A percentile compares a stretch with the other conserved stretches of the same genome.
Evolutionary conservation across 305 asterid species (phyloP).

Genomic region (Solanum aculeatissimum): DNA sequence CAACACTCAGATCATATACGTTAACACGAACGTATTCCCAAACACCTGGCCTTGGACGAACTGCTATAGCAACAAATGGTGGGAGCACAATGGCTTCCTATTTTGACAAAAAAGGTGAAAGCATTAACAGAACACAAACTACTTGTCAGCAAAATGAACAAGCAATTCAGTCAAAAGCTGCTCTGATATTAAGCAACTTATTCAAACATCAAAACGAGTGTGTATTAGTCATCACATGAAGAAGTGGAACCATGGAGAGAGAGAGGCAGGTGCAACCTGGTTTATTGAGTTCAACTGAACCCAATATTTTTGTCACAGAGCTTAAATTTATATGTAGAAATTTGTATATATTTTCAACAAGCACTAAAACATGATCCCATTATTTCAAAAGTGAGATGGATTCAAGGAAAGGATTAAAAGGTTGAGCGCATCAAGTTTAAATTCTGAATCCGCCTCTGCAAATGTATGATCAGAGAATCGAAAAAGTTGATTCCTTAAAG

Average conservation of each 20-base stretch:
- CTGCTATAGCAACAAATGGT: constrained; percentile 89
- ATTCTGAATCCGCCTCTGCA: neutral
- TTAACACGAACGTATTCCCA: constrained; percentile 96
- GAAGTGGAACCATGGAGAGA: neutral
- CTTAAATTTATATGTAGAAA: neutral
- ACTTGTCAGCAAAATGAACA: neutral
- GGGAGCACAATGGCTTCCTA: constrained; percentile 95
- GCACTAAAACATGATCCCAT: neutral
- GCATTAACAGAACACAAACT: neutral
- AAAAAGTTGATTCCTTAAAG: neutral
- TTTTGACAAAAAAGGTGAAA: neutral
- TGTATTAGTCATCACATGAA: neutral
- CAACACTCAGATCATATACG: constrained; percentile 76
- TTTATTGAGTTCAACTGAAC: neutral
- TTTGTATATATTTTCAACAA: neutral
- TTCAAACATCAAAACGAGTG: neutral
- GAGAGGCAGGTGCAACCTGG: neutral
- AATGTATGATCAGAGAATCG: neutral
- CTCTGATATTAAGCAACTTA: neutral
- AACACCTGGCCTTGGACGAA: constrained; percentile 99
- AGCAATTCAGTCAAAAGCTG: neutral
- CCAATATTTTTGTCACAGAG: neutral
- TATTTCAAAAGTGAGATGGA: neutral
- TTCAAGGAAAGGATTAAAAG: neutral
- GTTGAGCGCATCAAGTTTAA: neutral